A percentile compares a stretch with the other conserved stretches of the same genome.
Evolutionary conservation across 768 basidiomycete genomes (phyloP).

Genomic region (Plicaturopsis crispa): DNA sequence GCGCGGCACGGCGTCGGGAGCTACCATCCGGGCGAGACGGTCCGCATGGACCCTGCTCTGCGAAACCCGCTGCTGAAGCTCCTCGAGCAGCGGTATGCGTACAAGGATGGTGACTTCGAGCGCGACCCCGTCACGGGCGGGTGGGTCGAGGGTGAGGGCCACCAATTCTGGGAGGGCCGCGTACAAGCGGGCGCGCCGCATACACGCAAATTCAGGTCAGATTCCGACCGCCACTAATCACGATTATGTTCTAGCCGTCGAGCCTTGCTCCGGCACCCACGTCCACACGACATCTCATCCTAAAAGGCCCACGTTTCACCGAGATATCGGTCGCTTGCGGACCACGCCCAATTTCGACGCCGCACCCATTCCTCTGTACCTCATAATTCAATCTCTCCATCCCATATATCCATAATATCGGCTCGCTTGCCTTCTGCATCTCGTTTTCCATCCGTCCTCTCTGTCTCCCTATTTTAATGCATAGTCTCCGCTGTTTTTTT

Average conservation of each 20-base stretch:
- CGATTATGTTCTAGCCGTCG: background rate
- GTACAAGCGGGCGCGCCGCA: conserved; percentile 28
- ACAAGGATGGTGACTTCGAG: conserved; percentile 84
- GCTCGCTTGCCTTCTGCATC: too few relatives aligned
- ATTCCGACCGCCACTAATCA: background rate
- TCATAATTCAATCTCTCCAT: too few relatives aligned
- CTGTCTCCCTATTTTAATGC: too few relatives aligned
- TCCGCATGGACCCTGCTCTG: conserved; percentile 84
- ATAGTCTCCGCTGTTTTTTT: too few relatives aligned
- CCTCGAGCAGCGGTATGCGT: conserved; percentile 64
- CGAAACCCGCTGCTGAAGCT: conserved; percentile 74
- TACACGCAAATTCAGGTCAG: conserved; percentile 22
- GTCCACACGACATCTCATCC: background rate
- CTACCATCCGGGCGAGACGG: conserved; percentile 77
- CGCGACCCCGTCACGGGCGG: conserved; percentile 52
- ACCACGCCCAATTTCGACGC: too few relatives aligned
- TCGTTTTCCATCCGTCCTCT: too few relatives aligned
- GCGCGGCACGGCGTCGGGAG: conserved; percentile 73
- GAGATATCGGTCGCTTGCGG: too few relatives aligned
- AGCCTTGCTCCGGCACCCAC: background rate
- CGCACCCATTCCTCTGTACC: too few relatives aligned
- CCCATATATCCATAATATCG: too few relatives aligned
- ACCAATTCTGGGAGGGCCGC: conserved; percentile 54
- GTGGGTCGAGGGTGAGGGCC: conserved; percentile 66
- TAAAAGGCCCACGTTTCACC: background rate